Evolutionary conservation across 2,329 filamentous ascomycete genomes (phyloP), one percentile per base, ranked within the genome.

Genomic region (Tolypocladium cylindrosporum): DNA sequence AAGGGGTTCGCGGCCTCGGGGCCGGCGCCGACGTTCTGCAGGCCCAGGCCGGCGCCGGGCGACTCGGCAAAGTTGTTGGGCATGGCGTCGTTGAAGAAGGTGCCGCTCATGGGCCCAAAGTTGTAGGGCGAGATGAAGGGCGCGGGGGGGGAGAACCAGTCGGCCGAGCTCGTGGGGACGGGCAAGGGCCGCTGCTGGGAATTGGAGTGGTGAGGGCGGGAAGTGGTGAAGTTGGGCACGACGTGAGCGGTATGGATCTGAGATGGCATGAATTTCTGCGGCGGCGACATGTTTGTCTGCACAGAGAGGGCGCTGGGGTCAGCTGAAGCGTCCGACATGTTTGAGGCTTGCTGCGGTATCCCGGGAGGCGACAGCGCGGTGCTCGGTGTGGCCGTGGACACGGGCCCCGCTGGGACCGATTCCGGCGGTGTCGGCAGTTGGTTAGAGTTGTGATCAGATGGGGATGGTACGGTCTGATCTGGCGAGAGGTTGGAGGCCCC

Each of bases 81-180:
- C 62, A 71, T 68, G 36, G 67, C 63, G 27, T 71, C 69, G 45
- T 73, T 74, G 69, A 79, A 80, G 62, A 75, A 74, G 50, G 69
- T 72, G 55, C 69, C 70, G 58, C 70, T 71, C 64, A 74, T 72
- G 21, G 71, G 72, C 41, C 72, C 72, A 58, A 80, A 81, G 8
- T 74, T 69, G 58, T 81, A 82, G 0, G 80, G 79, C 2, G 79
- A 78, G 55, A 83, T 78, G 61, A 83, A 79, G 0, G 77, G 78
- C 0, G 78, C 71, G 9, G 78, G 78, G 0, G 78, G 77, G 13
- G 74, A 76, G 69, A 81, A 83, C 81, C 81, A 84, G 62, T 82
- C 76, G 59, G 76, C 72, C 7, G 74, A 67, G 8, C 71, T 72
- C 1, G 73, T 71, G 3, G 73, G 61, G 3, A 71, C 72, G 27